Evolutionary conservation across 352 stramenopile species (phyloP).

Genomic region (Globisporangium parvum): DNA sequence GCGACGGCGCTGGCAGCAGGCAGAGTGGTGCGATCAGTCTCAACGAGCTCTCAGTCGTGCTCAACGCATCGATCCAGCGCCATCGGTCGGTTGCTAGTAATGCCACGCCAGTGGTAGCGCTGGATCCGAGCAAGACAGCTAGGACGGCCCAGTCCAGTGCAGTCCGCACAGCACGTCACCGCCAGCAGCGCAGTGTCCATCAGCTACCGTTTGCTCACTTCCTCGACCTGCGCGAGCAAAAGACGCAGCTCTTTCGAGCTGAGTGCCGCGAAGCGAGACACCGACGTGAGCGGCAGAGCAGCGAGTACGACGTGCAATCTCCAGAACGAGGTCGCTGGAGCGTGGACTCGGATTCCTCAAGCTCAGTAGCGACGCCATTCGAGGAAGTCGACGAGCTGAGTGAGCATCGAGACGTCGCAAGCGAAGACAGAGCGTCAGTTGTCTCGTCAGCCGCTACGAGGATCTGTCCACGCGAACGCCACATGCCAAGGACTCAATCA

Average conservation of each 20-base stretch:
- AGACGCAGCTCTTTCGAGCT: slow-evolving; percentile 6
- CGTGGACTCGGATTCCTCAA: neutral
- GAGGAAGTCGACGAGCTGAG: neutral
- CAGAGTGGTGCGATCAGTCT: slow-evolving; percentile 22
- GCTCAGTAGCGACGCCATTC: neutral
- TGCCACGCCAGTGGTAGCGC: neutral
- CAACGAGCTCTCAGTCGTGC: slow-evolving; percentile 42
- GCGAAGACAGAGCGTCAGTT: neutral
- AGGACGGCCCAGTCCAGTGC: neutral
- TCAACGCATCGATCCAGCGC: slow-evolving; percentile 54
- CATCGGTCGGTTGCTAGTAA: slow-evolving; percentile 14
- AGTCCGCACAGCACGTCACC: neutral
- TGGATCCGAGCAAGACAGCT: neutral
- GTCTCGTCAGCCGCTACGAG: no score
- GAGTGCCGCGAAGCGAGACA: neutral
- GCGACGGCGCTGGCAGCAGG: slow-evolving; percentile 5
- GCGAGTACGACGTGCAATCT: neutral
- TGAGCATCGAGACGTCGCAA: neutral
- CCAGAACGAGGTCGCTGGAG: neutral
- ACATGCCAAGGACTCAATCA: no score
- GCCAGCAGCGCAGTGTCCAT: neutral
- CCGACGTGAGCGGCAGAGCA: neutral
- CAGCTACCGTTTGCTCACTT: slow-evolving; percentile 10
- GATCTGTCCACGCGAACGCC: no score
- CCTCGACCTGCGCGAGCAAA: slow-evolving; percentile 12